phyloP scores from a whole-genome alignment of 805 yeast species.

The Saturnispora saitoi region DNA sequence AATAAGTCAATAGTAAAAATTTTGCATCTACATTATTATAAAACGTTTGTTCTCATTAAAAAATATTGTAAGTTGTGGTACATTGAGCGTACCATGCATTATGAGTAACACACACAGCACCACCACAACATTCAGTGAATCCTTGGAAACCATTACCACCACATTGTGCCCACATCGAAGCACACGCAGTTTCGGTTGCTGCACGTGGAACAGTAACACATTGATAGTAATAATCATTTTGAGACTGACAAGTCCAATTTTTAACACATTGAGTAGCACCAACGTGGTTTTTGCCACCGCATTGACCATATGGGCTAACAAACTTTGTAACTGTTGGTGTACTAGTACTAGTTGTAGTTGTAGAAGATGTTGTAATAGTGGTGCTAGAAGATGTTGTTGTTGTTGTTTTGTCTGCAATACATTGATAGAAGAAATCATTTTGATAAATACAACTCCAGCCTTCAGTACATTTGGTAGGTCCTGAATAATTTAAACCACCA shows the following conservation, averaged over 20 bases:
- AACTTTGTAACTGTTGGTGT: constrained; percentile 7
- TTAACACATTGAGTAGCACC: constrained; percentile 19
- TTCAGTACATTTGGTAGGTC: constrained; percentile 16
- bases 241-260: constrained; percentile 19
- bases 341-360: not conserved
- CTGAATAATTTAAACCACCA: constrained; percentile 16
- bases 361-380: constrained; percentile 1
- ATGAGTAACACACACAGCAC: constrained; percentile 18
- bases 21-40: too few relatives aligned
- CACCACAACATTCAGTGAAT: constrained; percentile 17
- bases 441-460: constrained; percentile 18
- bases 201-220: constrained; percentile 15
- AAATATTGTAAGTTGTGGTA: constrained; percentile 7
- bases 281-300: constrained; percentile 19
- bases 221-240: constrained; percentile 22
- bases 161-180: constrained; percentile 18
- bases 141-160: constrained; percentile 20
- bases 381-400: constrained; percentile 2
- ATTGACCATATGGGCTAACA: constrained; percentile 16
- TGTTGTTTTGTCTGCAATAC: constrained; percentile 12
- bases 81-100: constrained; percentile 24
- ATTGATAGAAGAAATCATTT: constrained; percentile 20
- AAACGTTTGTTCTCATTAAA: not conserved
- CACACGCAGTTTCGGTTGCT: constrained; percentile 10
- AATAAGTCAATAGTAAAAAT: too few relatives aligned